Percentiles rank a stretch among this genome's conserved stretches.
Evolutionary conservation across 257 asterid genomes (phyloP).

Genomic region (Coffea eugenioides): DNA sequence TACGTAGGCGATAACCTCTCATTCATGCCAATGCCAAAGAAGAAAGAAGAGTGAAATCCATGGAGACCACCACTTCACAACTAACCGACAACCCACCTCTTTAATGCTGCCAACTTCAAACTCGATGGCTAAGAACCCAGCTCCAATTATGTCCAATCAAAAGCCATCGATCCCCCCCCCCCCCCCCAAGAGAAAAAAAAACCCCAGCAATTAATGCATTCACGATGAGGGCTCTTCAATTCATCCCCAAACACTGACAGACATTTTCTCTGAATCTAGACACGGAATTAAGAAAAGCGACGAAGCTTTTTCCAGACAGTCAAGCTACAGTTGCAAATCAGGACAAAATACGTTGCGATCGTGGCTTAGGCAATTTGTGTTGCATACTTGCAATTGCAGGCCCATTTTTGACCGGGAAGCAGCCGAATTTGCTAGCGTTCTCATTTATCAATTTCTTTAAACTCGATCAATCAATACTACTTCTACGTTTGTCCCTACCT

Average conservation of each 20-base stretch:
- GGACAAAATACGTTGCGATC: slow-evolving; percentile 33
- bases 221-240: background rate
- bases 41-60: background rate
- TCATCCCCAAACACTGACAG: slow-evolving; percentile 18
- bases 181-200: background rate
- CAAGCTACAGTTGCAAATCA: background rate
- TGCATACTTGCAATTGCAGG: background rate
- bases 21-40: background rate
- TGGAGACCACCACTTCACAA: slow-evolving; percentile 10
- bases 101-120: slow-evolving; percentile 26
- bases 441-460: slow-evolving; percentile 3
- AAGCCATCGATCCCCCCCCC: background rate
- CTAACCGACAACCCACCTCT: slow-evolving; percentile 39
- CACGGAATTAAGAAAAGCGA: slow-evolving; percentile 5
- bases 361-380: slow-evolving; percentile 20
- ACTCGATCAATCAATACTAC: background rate
- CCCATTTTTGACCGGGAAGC: slow-evolving; percentile 17
- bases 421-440: slow-evolving; percentile 37
- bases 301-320: background rate
- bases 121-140: slow-evolving; percentile 19
- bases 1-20: background rate
- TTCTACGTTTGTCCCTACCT: slow-evolving; percentile 6
- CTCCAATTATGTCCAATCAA: slow-evolving; percentile 9
- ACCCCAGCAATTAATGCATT: slow-evolving; percentile 9
- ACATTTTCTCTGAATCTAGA: slow-evolving; percentile 40